A percentile compares a stretch with the other conserved stretches of the same genome.
phyloP scores from a whole-genome alignment of 2,329 filamentous ascomycete species.

The Immersiporthe knoxdaviesiana region DNA sequence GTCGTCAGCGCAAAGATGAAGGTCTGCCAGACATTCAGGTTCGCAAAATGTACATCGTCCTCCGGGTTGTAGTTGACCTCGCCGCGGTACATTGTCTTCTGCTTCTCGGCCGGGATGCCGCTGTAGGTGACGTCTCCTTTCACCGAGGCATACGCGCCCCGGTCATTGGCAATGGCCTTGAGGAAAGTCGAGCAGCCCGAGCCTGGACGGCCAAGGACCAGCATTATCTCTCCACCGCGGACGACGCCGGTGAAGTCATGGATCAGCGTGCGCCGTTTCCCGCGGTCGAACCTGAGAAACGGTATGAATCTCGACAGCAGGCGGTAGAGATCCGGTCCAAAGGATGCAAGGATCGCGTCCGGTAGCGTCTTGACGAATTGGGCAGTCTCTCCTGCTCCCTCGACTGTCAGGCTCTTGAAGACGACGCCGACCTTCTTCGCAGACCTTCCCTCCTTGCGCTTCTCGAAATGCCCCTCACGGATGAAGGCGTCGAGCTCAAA shows the following conservation, averaged over 20 bases:
- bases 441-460: constrained; percentile 66
- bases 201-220: constrained; percentile 60
- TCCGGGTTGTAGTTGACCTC: constrained; percentile 68
- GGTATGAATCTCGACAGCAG: constrained; percentile 53
- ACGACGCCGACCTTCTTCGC: constrained; percentile 79
- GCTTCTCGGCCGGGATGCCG: constrained; percentile 47
- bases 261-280: constrained; percentile 40
- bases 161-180: constrained; percentile 70
- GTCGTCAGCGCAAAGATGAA: constrained; percentile 69
- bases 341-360: constrained; percentile 74
- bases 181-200: constrained; percentile 61
- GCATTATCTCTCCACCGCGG: constrained; percentile 58
- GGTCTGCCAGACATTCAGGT: constrained; percentile 68
- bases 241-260: constrained; percentile 60
- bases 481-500: constrained; percentile 74
- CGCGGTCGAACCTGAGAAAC: constrained; percentile 26
- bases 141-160: constrained; percentile 65
- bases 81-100: constrained; percentile 58
- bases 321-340: constrained; percentile 77
- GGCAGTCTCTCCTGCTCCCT: constrained; percentile 68
- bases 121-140: constrained; percentile 69
- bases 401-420: constrained; percentile 76
- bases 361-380: constrained; percentile 74
- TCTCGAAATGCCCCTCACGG: constrained; percentile 75
- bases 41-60: constrained; percentile 63